Conservation (phyloP, 2,329 filamentous ascomycete genomes). For the Lachnellula willkommii region DNA sequence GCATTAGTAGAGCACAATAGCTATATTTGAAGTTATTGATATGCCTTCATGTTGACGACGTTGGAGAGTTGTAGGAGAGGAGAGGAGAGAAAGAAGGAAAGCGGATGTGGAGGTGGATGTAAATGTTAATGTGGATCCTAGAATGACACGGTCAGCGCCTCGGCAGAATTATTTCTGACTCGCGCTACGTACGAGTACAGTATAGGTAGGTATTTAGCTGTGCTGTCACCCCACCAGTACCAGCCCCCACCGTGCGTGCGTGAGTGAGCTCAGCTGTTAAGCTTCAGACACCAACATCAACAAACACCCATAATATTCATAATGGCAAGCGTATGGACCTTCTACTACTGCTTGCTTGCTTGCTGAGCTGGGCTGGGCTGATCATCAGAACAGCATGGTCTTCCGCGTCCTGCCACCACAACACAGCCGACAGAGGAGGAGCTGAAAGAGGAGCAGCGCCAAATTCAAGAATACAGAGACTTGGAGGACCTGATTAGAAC, state of each 20-base stretch:
- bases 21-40: slow-evolving; percentile 17
- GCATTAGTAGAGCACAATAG: slow-evolving; percentile 9
- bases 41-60: slow-evolving; percentile 12
- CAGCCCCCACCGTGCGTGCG: too few species aligned
- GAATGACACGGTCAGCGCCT: slow-evolving; percentile 9
- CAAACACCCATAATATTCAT: slow-evolving; percentile 9
- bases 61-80: slow-evolving; percentile 8
- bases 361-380: slow-evolving; percentile 28
- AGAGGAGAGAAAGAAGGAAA: slow-evolving; percentile 3
- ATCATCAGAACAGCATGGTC: slow-evolving; percentile 63
- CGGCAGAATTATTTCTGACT: slow-evolving; percentile 20
- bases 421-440: slow-evolving; percentile 62
- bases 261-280: neutral
- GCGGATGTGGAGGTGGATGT: neutral
- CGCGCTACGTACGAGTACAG: slow-evolving; percentile 11
- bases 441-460: slow-evolving; percentile 63
- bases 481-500: slow-evolving; percentile 63
- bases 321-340: slow-evolving; percentile 35
- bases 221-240: too few species aligned
- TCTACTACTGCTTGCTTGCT: slow-evolving; percentile 3
- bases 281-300: neutral
- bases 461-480: slow-evolving; percentile 69
- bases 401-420: slow-evolving; percentile 61
- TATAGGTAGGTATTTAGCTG: too few species aligned
- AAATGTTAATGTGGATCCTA: neutral